Base-by-base conservation (phyloP, 345 rosid genomes). In the Lepidium sativum region DNA sequence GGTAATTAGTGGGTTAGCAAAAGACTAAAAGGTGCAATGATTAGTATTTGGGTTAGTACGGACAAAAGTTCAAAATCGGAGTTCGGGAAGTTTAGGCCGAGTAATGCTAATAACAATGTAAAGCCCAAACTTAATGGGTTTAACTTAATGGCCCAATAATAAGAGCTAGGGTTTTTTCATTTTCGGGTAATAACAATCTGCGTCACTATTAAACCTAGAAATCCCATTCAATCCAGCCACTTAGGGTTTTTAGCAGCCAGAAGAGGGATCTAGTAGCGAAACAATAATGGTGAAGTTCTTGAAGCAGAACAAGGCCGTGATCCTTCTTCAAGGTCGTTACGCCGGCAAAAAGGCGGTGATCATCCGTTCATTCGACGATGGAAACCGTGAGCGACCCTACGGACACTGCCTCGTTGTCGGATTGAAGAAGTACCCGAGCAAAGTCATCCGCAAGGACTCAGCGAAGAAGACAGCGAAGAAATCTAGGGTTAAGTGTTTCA, bases 381-480 rank as follows among this genome's bases (percentile, higher is more conserved):
- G 84, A 1, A 74, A 61, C 34, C 75, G 84, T 6, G 84, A 77
- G 20, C 79, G 80, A 5, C 34, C 73, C 0, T 82, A 80, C 35
- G 86, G 86, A 52, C 86, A 82, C 66, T 80, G 86, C 32, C 78
- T 82, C 76, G 87, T 83, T 33, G 84, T 77, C 7, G 87, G 87
- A 9, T 43, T 83, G 2, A 78, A 80, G 60, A 80, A 83, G 78
- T 82, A 82, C 20, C 84, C 87, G 3, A 65, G 78, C 77, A 82
- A 82, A 71, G 82, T 82, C 11, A 78, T 82, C 69, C 67, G 80
- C 31, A 80, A 76, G 67, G 87, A 82, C 43, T 80, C 82, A 1
- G 73, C 83, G 1, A 83, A 79, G 83, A 80, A 83, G 80, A 83
- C 84, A 0, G 84, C 87, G 15, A 80, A 83, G 77, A 82, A 82